phyloP scores from a whole-genome alignment of 495 filamentous ascomycete species.

The Penicillium psychrofluorescens region DNA sequence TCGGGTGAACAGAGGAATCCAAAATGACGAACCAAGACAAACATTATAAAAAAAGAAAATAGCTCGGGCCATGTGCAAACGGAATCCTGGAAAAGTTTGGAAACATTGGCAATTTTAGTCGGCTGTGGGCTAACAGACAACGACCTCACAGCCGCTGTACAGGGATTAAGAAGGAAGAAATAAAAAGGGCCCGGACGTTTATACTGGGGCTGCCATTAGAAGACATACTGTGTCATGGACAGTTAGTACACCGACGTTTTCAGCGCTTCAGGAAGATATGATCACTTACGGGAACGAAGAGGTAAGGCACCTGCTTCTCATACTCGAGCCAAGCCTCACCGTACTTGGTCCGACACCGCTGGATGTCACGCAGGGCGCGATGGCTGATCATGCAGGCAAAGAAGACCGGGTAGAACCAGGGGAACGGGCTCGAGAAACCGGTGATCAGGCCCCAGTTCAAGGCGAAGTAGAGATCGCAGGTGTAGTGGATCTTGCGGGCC shows the following conservation, averaged over 20 bases:
- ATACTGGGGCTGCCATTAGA: conserved; percentile 12
- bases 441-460: conserved; percentile 59
- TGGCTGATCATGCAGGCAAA: conserved; percentile 89
- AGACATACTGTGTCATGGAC: conserved; percentile 21
- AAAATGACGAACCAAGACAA: conserved; percentile 3
- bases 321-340: conserved; percentile 90
- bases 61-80: conserved; percentile 9
- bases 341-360: conserved; percentile 80
- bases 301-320: conserved; percentile 77
- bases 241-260: not conserved
- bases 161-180: conserved; percentile 2
- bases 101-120: conserved; percentile 6
- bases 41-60: conserved; percentile 12
- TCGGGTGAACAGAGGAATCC: not conserved
- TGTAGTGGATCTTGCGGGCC: conserved; percentile 93
- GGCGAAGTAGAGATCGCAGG: conserved; percentile 78
- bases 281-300: conserved; percentile 88
- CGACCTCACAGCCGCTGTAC: conserved; percentile 12
- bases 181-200: not conserved
- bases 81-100: not conserved
- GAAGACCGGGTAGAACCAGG: conserved; percentile 96
- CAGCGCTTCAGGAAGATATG: not conserved
- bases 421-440: conserved; percentile 74
- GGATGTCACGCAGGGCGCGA: conserved; percentile 77
- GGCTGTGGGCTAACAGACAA: conserved; percentile 4